phyloP scores from a whole-genome alignment of 2,329 filamentous ascomycete species.

The Magnaporthales sp. region DNA sequence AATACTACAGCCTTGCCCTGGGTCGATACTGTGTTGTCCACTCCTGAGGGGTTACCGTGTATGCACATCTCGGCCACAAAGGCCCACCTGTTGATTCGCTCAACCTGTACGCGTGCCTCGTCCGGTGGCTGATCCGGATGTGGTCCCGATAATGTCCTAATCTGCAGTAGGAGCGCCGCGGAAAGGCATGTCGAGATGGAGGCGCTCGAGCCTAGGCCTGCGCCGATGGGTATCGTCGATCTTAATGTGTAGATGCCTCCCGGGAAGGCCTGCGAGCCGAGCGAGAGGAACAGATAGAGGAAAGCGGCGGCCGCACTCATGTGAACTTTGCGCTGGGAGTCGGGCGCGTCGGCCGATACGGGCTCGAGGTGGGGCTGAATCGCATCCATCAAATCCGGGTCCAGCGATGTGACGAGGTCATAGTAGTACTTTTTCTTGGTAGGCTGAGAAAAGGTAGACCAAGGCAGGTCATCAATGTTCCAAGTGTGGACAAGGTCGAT shows the following conservation, averaged over 20 bases:
- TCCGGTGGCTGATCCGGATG: conserved; percentile 83
- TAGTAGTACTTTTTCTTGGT: conserved; percentile 94
- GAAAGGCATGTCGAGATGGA: conserved; percentile 86
- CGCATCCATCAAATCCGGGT: conserved; percentile 71
- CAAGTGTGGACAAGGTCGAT: conserved; percentile 85
- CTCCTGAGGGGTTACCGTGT: conserved; percentile 90
- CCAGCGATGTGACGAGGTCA: conserved; percentile 75
- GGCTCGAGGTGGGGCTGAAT: conserved; percentile 69
- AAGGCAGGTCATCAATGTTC: conserved; percentile 88
- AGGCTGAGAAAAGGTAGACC: conserved; percentile 70
- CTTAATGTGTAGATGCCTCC: conserved; percentile 84
- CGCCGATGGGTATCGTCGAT: conserved; percentile 87
- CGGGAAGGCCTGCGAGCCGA: conserved; percentile 70
- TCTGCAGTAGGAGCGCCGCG: conserved; percentile 75
- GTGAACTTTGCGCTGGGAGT: conserved; percentile 75
- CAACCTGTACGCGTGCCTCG: conserved; percentile 83
- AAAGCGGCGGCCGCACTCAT: conserved; percentile 75
- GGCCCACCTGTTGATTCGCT: conserved; percentile 95
- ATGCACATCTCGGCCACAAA: conserved; percentile 97
- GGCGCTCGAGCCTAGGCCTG: conserved; percentile 87
- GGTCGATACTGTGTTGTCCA: conserved; percentile 92
- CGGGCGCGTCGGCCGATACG: conserved; percentile 58
- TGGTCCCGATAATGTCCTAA: conserved; percentile 79
- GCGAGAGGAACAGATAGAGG: conserved; percentile 84
- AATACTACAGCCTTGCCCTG: conserved; percentile 94